A percentile compares a stretch with the other conserved stretches of the same genome.
phyloP scores from a whole-genome alignment of 331 rosid species.

The Ulmus americana region DNA sequence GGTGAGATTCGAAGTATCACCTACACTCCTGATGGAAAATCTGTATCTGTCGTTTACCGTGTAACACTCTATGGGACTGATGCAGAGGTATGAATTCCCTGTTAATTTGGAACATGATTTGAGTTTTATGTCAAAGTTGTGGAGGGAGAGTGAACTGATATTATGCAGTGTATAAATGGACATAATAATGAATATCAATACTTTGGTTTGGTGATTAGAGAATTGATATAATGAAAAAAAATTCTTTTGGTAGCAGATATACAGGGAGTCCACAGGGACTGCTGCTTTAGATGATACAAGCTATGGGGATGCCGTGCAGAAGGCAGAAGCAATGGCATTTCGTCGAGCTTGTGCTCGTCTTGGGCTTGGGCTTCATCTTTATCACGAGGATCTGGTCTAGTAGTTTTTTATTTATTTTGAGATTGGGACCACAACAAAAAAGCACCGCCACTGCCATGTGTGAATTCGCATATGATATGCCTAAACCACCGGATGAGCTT shows the following conservation, averaged over 20 bases:
- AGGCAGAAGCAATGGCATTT: conserved; percentile 94
- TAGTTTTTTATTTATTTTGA: neutral
- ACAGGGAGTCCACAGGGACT: conserved; percentile 75
- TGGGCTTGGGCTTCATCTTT: conserved; percentile 83
- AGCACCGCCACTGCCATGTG: too few relatives aligned
- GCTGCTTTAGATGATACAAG: conserved; percentile 58
- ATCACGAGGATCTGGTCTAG: conserved; percentile 58
- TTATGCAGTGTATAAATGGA: too few relatives aligned
- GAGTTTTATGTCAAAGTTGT: neutral
- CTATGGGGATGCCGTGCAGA: conserved; percentile 82
- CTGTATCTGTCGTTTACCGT: conserved; percentile 74
- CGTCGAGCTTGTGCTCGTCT: conserved; percentile 89
- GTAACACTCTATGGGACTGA: conserved; percentile 85
- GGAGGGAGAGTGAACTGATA: too few relatives aligned
- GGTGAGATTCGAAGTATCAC: conserved; percentile 67
- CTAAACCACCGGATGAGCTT: too few relatives aligned
- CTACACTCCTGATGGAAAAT: conserved; percentile 55
- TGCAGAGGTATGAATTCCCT: conserved; percentile 53
- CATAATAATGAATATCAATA: too few relatives aligned
- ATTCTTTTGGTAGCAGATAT: conserved; percentile 35
- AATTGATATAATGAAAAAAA: neutral
- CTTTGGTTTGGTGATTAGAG: neutral
- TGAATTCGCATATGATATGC: too few relatives aligned
- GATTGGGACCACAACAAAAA: too few relatives aligned
- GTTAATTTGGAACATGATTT: neutral